Base-by-base conservation (phyloP, 2,329 filamentous ascomycete species). In the Alternaria infectoria region DNA sequence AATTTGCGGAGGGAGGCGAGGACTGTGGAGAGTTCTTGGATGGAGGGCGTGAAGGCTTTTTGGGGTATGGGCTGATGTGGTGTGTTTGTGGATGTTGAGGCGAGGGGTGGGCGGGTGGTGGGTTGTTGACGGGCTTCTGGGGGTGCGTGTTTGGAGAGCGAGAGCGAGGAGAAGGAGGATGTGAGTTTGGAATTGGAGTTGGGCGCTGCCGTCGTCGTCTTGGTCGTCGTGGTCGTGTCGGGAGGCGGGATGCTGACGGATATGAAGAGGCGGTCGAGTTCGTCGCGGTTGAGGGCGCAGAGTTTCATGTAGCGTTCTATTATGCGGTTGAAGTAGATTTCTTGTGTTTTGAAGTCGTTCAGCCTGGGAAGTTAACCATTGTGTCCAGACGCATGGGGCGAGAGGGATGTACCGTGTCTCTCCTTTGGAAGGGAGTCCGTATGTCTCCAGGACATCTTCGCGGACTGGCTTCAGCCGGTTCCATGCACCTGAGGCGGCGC, bases 351-450 rank as follows among this genome's bases (percentile, higher is more conserved):
- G 80, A 86, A 83, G 72, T 95, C 89, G 61, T 82, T 81, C 21
- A 84, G 75, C 63, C 83, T 85, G 5, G 10, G 26, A 10, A 5
- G 9, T 43, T 9, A 60, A 66, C 17, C 6, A 28, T 46, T 51
- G 54, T 6, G 43, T 15, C 1, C 6, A 2, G 3, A 47, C 5
- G 19, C 7, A 19, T 15, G 3, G 10, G 10, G 9, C 2, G 15
- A 19, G 54, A 45, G 40, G 26, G 44, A 21, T 45, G 28, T 84
- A 95, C 93, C 91, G 90, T 51, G 86, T 91, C 79, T 98, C 95
- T 56, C 95, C 95, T 77, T 97, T 97, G 3, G 93, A 97, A 5
- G 93, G 93, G 68, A 97, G 86, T 2, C 95, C 94, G 69, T 96
- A 91, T 64, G 85, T 87, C 71, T 96, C 92, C 26, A 98, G 84